phyloP scores from a whole-genome alignment of 352 stramenopile species.

The Globisporangium spinosum region DNA sequence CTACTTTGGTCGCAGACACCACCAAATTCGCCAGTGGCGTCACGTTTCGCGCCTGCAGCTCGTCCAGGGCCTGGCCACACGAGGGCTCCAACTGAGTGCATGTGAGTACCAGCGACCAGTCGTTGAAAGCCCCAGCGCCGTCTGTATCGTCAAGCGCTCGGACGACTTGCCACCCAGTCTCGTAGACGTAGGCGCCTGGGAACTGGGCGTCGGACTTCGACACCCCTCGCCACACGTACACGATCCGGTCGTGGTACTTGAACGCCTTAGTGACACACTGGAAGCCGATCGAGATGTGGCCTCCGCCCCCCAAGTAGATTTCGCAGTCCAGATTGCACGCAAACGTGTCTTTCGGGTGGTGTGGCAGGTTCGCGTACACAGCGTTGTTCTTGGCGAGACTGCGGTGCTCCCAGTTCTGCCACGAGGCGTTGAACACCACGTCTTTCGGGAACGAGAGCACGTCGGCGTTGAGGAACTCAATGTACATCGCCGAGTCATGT shows the following conservation, averaged over 20 bases:
- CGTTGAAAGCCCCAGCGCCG: not conserved
- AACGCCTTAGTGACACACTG: not conserved
- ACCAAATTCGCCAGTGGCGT: slow-evolving; percentile 5
- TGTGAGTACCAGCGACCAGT: not conserved
- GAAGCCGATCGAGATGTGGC: not conserved
- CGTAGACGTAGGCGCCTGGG: slow-evolving; percentile 1
- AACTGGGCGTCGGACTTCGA: not conserved
- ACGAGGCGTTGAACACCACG: slow-evolving; percentile 5
- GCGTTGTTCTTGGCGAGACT: slow-evolving; percentile 7
- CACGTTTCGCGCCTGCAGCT: slow-evolving; percentile 5
- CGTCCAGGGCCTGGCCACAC: not conserved
- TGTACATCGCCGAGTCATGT: not conserved
- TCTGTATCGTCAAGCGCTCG: not conserved
- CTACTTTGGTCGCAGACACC: not conserved
- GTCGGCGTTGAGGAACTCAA: slow-evolving; percentile 8
- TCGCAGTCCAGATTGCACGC: slow-evolving; percentile 4
- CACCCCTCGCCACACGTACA: slow-evolving; percentile 3
- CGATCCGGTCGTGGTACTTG: not conserved
- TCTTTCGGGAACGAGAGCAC: not conserved
- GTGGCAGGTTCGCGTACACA: slow-evolving; percentile 1
- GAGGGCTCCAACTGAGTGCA: slow-evolving; percentile 1
- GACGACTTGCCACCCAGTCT: slow-evolving; percentile 9
- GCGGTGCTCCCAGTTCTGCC: slow-evolving; percentile 3
- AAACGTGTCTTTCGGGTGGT: not conserved
- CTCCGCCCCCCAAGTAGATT: not conserved